Base-by-base conservation (phyloP, 768 basidiomycete species). In the Pleurotus eryngii region DNA sequence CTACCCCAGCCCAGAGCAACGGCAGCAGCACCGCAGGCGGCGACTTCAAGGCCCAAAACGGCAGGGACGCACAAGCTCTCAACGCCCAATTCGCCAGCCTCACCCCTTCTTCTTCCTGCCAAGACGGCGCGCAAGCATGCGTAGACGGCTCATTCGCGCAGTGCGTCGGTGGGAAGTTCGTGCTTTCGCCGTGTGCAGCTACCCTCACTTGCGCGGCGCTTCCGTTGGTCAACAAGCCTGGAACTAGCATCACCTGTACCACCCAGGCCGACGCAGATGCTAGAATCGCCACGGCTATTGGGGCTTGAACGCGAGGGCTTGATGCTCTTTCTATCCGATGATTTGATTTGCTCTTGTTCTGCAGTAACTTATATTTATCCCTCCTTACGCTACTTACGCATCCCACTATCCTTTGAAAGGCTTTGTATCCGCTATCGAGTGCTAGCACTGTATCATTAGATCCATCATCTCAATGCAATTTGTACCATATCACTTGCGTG, bases 41-140 rank as follows among this genome's bases (percentile, higher is more conserved):
- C 30, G 63, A 59, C 30, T 74, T 72, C 59, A 60, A 68, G 14
- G 61, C 68, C 5, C 67, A 71, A 51, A 78, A 78, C 56, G 75
- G 72, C 24, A 58, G 69, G 46, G 72, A 72, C 47, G 76, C 76
- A 9, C 71, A 76, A 59, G 66, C 67, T 5, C 65, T 75, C 15
- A 77, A 77, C 54, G 66, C 68, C 11, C 63, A 79, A 53, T 81
- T 81, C 65, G 67, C 68, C 42, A 63, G 66, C 3, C 68, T 81
- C 27, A 74, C 68, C 12, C 60, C 71, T 3, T 46, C 46, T 55
- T 74, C 78, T 20, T n/a, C 68, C 8, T 82, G 81, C 66, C 70
- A 67, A 2, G 70, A 60, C 46, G 76, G 79, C n/a, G 68, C 74
- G 22, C 61, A 72, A 20, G 81, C 80, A 1, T 84, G 83, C 60